Evolutionary conservation across 768 basidiomycete genomes (phyloP).

Genomic region (Chalciporus chontae): DNA sequence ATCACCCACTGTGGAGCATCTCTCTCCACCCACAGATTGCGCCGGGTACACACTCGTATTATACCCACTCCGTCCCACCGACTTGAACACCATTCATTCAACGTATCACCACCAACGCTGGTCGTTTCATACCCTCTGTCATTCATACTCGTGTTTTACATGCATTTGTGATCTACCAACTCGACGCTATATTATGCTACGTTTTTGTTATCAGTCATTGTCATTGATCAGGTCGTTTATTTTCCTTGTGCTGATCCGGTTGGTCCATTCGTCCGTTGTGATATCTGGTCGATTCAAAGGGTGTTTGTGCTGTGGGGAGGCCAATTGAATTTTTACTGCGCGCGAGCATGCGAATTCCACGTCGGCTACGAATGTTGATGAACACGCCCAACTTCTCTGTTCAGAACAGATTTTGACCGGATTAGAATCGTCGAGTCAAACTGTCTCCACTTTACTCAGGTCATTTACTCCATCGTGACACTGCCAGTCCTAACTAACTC

Average conservation of each 20-base stretch:
- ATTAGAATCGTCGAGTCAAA: slow-evolving; percentile 19
- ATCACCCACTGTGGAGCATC: not conserved
- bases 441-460: slow-evolving; percentile 29
- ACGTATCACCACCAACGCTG: slow-evolving; percentile 20
- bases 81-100: not conserved
- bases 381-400: slow-evolving; percentile 3
- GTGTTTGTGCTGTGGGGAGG: no score
- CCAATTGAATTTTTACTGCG: no score
- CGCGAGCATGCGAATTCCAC: not conserved
- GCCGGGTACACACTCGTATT: not conserved
- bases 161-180: slow-evolving; percentile 16
- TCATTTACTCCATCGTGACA: not conserved
- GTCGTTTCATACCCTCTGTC: slow-evolving; percentile 26
- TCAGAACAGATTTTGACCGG: not conserved
- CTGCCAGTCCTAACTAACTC: not conserved
- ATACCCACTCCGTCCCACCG: not conserved
- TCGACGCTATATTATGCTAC: slow-evolving; percentile 6
- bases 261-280: not conserved
- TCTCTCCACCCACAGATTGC: not conserved
- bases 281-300: no score
- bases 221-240: slow-evolving; percentile 5
- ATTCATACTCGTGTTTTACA: slow-evolving; percentile 7
- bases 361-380: slow-evolving; percentile 4
- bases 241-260: not conserved
- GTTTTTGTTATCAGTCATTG: slow-evolving; percentile 1